Evolutionary conservation across 768 basidiomycete species (phyloP).

Genomic region (Grammothele lineata): DNA sequence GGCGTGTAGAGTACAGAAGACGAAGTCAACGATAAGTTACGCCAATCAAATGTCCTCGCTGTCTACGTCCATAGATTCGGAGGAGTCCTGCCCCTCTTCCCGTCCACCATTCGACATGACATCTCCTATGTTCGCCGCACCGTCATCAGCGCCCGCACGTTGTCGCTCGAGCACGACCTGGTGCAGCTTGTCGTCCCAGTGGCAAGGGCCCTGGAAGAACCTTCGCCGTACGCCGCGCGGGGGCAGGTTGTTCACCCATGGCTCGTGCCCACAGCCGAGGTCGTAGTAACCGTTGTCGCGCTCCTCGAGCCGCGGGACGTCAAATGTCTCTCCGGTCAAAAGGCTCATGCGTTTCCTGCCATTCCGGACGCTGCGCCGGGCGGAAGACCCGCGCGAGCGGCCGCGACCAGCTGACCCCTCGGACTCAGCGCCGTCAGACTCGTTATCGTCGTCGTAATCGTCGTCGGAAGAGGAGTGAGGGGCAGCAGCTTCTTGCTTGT

Average conservation of each 20-base stretch:
- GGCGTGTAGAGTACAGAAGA: too few relatives aligned
- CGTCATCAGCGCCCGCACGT: slow-evolving; percentile 3
- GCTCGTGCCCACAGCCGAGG: slow-evolving; percentile 17
- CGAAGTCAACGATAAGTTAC: slow-evolving; percentile 13
- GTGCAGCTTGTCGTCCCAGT: slow-evolving; percentile 29
- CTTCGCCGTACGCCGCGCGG: slow-evolving; percentile 30
- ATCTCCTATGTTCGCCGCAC: slow-evolving; percentile 6
- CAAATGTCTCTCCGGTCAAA: slow-evolving; percentile 54
- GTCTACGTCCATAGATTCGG: slow-evolving; percentile 14
- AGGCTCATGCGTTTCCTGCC: slow-evolving; percentile 64
- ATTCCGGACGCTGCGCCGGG: slow-evolving; percentile 23
- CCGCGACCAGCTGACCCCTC: slow-evolving; percentile 32
- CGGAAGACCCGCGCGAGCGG: slow-evolving; percentile 2
- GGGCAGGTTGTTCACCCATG: slow-evolving; percentile 1
- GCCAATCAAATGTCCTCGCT: slow-evolving; percentile 1
- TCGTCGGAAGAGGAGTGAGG: background rate
- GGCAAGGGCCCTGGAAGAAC: slow-evolving; percentile 52
- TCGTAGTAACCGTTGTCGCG: slow-evolving; percentile 34
- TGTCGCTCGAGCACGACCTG: slow-evolving; percentile 14
- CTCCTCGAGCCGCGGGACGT: slow-evolving; percentile 43
- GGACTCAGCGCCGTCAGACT: slow-evolving; percentile 26
- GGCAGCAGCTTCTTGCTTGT: slow-evolving; percentile 25
- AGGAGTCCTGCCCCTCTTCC: slow-evolving; percentile 14
- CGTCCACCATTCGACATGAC: slow-evolving; percentile 17
- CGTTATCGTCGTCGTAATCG: slow-evolving; percentile 13